phyloP scores from a whole-genome alignment of 1,284 basidiomycete species.

The Cutaneotrichosporon spelunceum region DNA sequence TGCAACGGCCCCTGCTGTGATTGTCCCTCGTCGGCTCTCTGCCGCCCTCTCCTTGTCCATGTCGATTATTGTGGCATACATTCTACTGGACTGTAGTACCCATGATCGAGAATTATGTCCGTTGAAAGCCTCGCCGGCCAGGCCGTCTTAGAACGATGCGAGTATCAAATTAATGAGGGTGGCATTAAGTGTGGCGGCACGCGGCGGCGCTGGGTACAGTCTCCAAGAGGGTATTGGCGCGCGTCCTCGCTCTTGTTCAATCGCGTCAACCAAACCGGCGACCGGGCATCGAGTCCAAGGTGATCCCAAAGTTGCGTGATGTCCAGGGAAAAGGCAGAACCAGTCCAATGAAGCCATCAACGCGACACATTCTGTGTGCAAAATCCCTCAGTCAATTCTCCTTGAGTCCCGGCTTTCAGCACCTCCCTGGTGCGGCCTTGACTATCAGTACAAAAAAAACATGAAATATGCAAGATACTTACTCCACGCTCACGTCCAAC shows the following conservation, averaged over 20 bases:
- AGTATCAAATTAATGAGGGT: neutral
- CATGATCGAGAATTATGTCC: neutral
- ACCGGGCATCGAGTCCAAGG: neutral
- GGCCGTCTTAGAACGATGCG: neutral
- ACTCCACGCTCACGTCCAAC: slow-evolving; percentile 7
- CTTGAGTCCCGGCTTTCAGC: neutral
- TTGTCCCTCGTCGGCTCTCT: neutral
- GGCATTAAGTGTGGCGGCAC: neutral
- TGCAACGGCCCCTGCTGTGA: no score
- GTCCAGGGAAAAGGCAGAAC: neutral
- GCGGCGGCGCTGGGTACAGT: no score
- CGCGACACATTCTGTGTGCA: neutral
- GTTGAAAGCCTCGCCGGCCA: neutral
- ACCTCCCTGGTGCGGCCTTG: neutral
- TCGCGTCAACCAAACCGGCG: neutral
- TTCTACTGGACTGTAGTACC: neutral
- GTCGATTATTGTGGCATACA: neutral
- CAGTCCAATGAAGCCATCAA: neutral
- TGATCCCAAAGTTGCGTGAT: neutral
- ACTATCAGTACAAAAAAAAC: neutral
- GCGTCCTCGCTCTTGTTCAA: neutral
- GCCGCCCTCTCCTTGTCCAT: neutral
- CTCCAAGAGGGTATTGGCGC: neutral
- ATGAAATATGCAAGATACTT: neutral
- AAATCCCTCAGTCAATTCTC: neutral